Base-by-base conservation (phyloP, 192 early-diverging fungal genomes). In the Radiomyces spectabilis region DNA sequence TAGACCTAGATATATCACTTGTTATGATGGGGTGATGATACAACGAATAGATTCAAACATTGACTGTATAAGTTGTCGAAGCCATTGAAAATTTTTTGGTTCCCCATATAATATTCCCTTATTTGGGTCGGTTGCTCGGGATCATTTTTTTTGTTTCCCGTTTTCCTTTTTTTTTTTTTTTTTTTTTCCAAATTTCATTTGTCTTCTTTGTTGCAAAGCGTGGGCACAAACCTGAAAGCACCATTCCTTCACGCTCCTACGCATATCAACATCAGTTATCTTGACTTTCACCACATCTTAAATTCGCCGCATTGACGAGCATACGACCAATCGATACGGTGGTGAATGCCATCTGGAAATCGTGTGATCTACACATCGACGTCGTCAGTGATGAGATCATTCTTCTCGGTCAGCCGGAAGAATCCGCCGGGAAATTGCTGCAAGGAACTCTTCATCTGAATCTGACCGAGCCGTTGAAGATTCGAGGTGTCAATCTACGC, bases 401-500 rank as follows among this genome's bases (percentile, higher is more conserved):
- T 18, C 38, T 78, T 31, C 59, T 57, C 18, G 76, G 76, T 2
- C 34, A 43, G 18, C 41, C 53, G 15, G 32, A 59, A 19, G 73
- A 75, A 63, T 59, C 73, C 12, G 69, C 63, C 7, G 73, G 76
- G 7, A 60, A 61, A n/a, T 25, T 85, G 7, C 59, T 85, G 4
- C 70, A 71, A 45, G 83, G 83, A 3, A 55, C 63, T 25, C 44
- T 85, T 7, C 41, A 67, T 6, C 53, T 85, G 25, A 69, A 57
- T 38, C 38, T 77, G 10, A 29, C 55, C 15, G 83, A 85, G 46
- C 34, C 73, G 1, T 76, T 75, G 30, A 75, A 77, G 24, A 61
- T 79, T 13, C 74, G 66, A 18, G 65, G 71, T 5, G 67, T 85
- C 27, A 49, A 41, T 30, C 58, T 85, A 10, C 55, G 29, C 18